Evolutionary conservation across 257 asterid genomes (phyloP).

Genomic region (Jasminum sambac): DNA sequence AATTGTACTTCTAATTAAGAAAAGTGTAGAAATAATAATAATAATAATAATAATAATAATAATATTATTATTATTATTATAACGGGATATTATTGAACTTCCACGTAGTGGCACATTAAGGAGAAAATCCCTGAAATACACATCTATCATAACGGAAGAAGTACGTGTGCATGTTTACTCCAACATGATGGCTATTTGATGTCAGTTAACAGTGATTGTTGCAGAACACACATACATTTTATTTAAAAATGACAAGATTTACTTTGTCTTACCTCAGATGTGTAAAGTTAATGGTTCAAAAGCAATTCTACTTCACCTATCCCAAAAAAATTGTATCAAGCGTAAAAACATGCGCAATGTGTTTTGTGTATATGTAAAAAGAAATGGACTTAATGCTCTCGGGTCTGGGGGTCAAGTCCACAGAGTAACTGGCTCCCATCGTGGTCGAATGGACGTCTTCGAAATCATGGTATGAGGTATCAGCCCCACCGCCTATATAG

Average conservation of each 20-base stretch:
- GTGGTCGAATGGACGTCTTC: background rate
- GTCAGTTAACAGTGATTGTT: background rate
- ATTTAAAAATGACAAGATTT: background rate
- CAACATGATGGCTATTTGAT: background rate
- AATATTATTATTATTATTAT: too few species aligned
- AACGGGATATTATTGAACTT: too few species aligned
- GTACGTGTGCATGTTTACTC: background rate
- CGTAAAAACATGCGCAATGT: background rate
- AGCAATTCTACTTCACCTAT: background rate
- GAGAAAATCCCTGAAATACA: background rate
- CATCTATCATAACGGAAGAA: background rate
- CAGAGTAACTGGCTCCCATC: background rate
- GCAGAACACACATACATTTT: background rate
- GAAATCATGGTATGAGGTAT: background rate
- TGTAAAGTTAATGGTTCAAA: background rate
- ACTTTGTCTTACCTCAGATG: background rate
- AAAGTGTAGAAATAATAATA: too few species aligned
- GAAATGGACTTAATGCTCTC: background rate
- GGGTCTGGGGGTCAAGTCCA: background rate
- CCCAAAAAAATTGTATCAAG: background rate
- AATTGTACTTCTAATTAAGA: background rate
- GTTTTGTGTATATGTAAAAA: background rate
- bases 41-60: too few species aligned
- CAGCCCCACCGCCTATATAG: background rate
- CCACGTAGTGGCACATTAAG: background rate